These are phyloP conservation scores for Platanthera guangdongensis DNA, from an alignment of 106 monocot species.

Conservation along the genomic window DNA sequence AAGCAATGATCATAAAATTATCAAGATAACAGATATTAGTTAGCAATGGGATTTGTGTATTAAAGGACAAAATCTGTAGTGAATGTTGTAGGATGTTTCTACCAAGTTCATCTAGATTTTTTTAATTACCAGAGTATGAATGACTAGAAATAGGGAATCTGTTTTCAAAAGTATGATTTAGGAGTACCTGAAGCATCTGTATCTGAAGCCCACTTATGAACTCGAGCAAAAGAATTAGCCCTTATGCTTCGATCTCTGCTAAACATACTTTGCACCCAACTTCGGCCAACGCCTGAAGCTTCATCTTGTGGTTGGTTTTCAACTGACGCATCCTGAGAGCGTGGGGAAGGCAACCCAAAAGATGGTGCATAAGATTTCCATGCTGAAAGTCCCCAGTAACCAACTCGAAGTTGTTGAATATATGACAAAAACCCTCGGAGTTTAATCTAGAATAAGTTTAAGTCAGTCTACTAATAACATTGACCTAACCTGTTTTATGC, in stretches of 20 bases:
- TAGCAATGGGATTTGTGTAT: background rate
- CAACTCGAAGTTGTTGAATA: constrained; percentile 84
- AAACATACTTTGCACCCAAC: constrained; percentile 99
- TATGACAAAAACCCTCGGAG: constrained; percentile 82
- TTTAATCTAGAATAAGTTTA: constrained; percentile 54
- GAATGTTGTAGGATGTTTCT: background rate
- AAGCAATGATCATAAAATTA: constrained; percentile 21
- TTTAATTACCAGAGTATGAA: background rate
- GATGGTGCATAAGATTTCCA: constrained; percentile 42
- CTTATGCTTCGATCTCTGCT: constrained; percentile 83
- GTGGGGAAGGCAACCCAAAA: constrained; percentile 82
- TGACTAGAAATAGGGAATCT: background rate
- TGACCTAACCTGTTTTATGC: background rate
- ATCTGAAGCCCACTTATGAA: constrained; percentile 55
- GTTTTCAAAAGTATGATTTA: constrained; percentile 1
- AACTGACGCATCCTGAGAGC: constrained; percentile 53
- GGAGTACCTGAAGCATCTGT: constrained; percentile 12
- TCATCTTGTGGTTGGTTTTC: constrained; percentile 77
- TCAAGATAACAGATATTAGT: constrained; percentile 14
- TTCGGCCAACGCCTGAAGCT: constrained; percentile 83
- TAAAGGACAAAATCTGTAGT: background rate
- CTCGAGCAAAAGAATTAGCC: constrained; percentile 68
- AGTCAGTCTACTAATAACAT: background rate
- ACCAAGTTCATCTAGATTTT: background rate
- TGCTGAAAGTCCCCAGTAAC: constrained; percentile 80